Evolutionary conservation across 805 yeast species (phyloP).

Genomic region (Metschnikowia continentalis): DNA sequence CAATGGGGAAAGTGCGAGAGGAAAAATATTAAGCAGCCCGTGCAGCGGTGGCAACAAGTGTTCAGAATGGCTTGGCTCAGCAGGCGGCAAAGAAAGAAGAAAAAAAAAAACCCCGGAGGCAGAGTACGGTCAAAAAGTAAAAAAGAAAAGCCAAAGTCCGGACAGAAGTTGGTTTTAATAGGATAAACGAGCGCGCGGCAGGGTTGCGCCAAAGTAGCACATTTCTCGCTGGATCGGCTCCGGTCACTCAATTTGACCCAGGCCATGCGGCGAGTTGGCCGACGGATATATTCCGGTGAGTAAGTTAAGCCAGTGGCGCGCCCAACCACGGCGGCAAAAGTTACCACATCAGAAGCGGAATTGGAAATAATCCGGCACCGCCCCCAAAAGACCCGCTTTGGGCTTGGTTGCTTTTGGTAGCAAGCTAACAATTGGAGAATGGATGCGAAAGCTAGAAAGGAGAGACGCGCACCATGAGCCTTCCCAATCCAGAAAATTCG

Average conservation of each 20-base stretch:
- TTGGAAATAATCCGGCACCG: background rate
- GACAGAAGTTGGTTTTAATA: background rate
- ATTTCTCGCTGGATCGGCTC: background rate
- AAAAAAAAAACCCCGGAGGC: background rate
- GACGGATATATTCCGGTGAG: background rate
- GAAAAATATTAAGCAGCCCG: background rate
- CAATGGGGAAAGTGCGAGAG: background rate
- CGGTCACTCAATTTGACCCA: background rate
- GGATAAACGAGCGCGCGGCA: slow-evolving; percentile 2
- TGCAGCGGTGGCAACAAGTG: background rate
- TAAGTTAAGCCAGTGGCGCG: background rate
- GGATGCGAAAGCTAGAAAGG: background rate
- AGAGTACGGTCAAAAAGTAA: background rate
- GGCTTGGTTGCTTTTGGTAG: background rate
- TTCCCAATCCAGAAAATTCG: background rate
- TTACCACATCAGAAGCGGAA: background rate
- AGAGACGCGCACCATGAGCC: background rate
- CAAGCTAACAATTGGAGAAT: background rate
- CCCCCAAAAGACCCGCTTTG: background rate
- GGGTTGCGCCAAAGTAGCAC: slow-evolving; percentile 1
- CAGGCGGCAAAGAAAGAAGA: background rate
- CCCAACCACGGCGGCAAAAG: background rate
- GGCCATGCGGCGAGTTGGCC: slow-evolving; percentile 1
- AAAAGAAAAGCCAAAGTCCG: background rate
- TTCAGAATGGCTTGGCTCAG: background rate